These are phyloP conservation scores for Clarireedia paspali DNA, from an alignment of 2,329 filamentous ascomycete species.

Conservation along the genomic window DNA sequence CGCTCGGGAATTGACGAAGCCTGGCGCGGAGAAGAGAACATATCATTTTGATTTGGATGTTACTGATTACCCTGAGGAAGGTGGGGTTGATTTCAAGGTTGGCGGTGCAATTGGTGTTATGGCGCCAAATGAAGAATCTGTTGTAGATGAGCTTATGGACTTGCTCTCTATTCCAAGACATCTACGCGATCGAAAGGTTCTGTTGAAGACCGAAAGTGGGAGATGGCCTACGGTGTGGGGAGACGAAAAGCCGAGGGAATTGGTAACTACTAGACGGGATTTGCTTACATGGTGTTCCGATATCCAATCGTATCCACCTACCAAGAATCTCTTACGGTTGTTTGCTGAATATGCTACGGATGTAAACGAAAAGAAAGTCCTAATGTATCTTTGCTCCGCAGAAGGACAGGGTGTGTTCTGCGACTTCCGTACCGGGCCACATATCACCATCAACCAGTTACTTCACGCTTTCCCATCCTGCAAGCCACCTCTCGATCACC, in stretches of 20 bases:
- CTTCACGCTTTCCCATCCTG: constrained; percentile 87
- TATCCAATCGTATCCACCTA: constrained; percentile 85
- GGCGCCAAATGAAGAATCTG: constrained; percentile 69
- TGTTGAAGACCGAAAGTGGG: constrained; percentile 70
- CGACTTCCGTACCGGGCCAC: constrained; percentile 82
- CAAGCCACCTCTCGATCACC: constrained; percentile 74
- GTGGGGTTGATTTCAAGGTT: constrained; percentile 85
- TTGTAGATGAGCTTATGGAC: constrained; percentile 81
- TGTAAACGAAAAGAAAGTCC: constrained; percentile 78
- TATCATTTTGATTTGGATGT: constrained; percentile 97
- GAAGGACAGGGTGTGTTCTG: constrained; percentile 92
- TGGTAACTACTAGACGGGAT: constrained; percentile 85
- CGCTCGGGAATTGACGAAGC: constrained; percentile 77
- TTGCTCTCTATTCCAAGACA: constrained; percentile 72
- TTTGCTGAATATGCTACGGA: constrained; percentile 79
- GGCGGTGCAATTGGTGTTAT: constrained; percentile 92
- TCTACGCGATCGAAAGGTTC: constrained; percentile 74
- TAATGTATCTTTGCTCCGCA: constrained; percentile 76
- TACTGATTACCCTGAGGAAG: constrained; percentile 84
- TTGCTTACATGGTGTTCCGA: constrained; percentile 95
- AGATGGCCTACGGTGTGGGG: constrained; percentile 99
- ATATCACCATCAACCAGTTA: constrained; percentile 78
- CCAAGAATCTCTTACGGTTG: constrained; percentile 76
- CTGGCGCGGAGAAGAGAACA: constrained; percentile 89
- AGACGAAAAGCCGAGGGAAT: constrained; percentile 72